Base-by-base conservation (phyloP, 805 yeast species). In the Saturnispora ahearnii region DNA sequence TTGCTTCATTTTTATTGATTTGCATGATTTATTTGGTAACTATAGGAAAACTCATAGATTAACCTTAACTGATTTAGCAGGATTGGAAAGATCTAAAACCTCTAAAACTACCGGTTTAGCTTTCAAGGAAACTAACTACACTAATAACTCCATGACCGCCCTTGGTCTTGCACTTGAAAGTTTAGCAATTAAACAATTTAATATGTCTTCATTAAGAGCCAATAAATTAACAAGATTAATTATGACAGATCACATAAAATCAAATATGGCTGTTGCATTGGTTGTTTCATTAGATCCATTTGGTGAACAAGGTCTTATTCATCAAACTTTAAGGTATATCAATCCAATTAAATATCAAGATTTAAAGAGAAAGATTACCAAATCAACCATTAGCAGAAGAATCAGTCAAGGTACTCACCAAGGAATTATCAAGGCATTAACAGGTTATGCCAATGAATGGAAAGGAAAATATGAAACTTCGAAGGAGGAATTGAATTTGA, bases 1-100 rank as follows among this genome's bases (percentile, higher is more conserved):
- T 55, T 69, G 77, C n/a, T 74, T 78, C 55, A 62, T 73, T 3
- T 68, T 71, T 48, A 64, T 77, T 15, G 50, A 56, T 40, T 36
- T 56, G 36, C 55, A 50, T 53, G 21, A 54, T 29, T 10, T 54
- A 9, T 52, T 53, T 48, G 64, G 65, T 24, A 47, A 45, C 18
- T 44, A 56, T 43, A 37, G 63, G 2, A 58, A 50, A 48, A 52
- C 66, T 1, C 59, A 76, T 5, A 66, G 77, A 44, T 61, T 78
- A 28, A 72, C 76, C 0, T 59, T 78, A 40, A 76, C 75, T 0
- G 82, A 78, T 54, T 56, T 78, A 18, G 79, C 81, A 1, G 64
- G 81, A 1, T 67, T 77, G 8, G 81, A 78, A 59, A 66, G 80
- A 55, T 66, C 74, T 9, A 74, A 73, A 51, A 53, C 64, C 11